Percentiles rank a stretch among this genome's conserved stretches.
Evolutionary conservation across 352 stramenopile genomes (phyloP).

Genomic region (Pythium folliculosum): DNA sequence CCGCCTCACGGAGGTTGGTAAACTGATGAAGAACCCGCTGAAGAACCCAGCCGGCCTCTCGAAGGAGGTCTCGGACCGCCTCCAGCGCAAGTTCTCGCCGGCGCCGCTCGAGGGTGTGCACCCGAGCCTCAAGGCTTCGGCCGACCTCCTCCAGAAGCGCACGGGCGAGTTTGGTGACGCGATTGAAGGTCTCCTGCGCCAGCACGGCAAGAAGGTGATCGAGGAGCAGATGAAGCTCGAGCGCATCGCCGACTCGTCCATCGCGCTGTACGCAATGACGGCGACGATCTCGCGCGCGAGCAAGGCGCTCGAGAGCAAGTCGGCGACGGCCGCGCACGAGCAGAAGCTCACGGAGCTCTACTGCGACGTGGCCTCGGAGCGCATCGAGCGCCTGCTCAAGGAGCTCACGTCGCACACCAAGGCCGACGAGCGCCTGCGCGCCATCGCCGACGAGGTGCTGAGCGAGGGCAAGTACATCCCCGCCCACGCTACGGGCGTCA

Average conservation of each 20-base stretch:
- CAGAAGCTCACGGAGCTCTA: slow-evolving; percentile 79
- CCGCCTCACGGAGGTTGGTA: slow-evolving; percentile 71
- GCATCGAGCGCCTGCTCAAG: slow-evolving; percentile 61
- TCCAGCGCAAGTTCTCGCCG: slow-evolving; percentile 83
- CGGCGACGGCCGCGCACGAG: slow-evolving; percentile 70
- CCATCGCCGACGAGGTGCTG: slow-evolving; percentile 82
- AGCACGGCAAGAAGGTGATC: slow-evolving; percentile 89
- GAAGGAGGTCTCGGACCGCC: slow-evolving; percentile 76
- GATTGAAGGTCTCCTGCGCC: slow-evolving; percentile 75
- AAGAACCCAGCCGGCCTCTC: slow-evolving; percentile 64
- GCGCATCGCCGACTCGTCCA: slow-evolving; percentile 84
- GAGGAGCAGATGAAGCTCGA: slow-evolving; percentile 88
- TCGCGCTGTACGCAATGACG: slow-evolving; percentile 86
- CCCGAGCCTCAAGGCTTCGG: slow-evolving; percentile 54
- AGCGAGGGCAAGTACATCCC: slow-evolving; percentile 77
- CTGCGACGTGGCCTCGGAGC: slow-evolving; percentile 70
- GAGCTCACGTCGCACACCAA: slow-evolving; percentile 64
- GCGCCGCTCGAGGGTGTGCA: slow-evolving; percentile 71
- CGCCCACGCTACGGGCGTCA: slow-evolving; percentile 73
- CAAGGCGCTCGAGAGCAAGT: slow-evolving; percentile 51
- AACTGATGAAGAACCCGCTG: slow-evolving; percentile 83
- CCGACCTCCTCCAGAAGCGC: slow-evolving; percentile 63
- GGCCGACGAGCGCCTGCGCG: slow-evolving; percentile 67
- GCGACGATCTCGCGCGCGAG: slow-evolving; percentile 83
- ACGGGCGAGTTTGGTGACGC: slow-evolving; percentile 78